These are phyloP conservation scores for Phytophthora cajani DNA, from an alignment of 352 stramenopile genomes.

Conservation along the genomic window DNA sequence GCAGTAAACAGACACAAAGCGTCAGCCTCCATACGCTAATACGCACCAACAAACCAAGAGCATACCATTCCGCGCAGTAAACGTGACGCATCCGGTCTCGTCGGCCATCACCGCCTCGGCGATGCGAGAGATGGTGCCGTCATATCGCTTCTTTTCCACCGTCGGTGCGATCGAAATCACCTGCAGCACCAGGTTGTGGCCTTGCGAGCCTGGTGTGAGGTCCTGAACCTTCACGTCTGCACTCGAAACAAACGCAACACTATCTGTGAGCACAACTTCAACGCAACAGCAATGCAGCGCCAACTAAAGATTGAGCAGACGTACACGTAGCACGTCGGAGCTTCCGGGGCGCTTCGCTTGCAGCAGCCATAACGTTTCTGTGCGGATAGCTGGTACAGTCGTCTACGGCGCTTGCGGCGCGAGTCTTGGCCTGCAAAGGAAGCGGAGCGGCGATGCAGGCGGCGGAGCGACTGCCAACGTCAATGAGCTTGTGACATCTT, in stretches of 20 bases:
- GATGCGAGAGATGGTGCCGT: constrained; percentile 71
- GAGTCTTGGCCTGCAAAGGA: not conserved
- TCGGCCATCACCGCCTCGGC: constrained; percentile 81
- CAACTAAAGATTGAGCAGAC: not conserved
- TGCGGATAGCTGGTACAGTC: not conserved
- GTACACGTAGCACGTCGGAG: constrained; percentile 60
- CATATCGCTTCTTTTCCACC: constrained; percentile 77
- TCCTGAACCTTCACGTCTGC: constrained; percentile 85
- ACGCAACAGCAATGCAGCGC: constrained; percentile 1
- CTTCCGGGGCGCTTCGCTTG: constrained; percentile 33
- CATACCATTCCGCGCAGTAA: constrained; percentile 81
- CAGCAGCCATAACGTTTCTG: constrained; percentile 27
- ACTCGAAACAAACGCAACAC: not conserved
- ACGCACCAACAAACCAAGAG: not conserved
- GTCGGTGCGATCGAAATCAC: constrained; percentile 66
- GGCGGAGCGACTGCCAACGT: constrained; percentile 17
- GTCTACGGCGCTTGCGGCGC: constrained; percentile 8
- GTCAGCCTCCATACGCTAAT: not conserved
- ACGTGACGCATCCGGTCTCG: constrained; percentile 84
- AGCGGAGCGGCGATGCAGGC: not conserved
- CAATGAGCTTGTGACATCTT: constrained; percentile 36
- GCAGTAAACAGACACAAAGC: constrained; percentile 7
- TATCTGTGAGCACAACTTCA: not conserved
- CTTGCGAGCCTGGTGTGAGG: constrained; percentile 72
- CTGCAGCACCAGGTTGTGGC: constrained; percentile 82